Conservation (phyloP, 2,329 filamentous ascomycete genomes). For the Bipolaris gigantea region DNA sequence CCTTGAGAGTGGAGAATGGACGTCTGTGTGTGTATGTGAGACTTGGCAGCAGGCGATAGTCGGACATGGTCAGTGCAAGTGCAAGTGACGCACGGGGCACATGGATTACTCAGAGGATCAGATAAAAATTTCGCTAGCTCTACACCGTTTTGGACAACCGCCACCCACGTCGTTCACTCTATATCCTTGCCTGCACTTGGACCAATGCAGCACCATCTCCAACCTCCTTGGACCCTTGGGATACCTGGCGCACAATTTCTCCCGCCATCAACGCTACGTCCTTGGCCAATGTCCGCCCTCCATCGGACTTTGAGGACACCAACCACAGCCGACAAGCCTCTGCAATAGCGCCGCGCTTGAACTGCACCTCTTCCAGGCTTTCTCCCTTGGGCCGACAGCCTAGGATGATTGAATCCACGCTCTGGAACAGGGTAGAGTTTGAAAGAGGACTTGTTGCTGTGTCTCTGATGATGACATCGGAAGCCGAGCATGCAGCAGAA, state of each 20-base stretch:
- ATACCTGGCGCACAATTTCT: constrained; percentile 34
- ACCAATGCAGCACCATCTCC: constrained; percentile 20
- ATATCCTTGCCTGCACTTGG: constrained; percentile 39
- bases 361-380: constrained; percentile 43
- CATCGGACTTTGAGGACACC: constrained; percentile 37
- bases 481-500: constrained; percentile 26
- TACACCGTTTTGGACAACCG: constrained; percentile 2
- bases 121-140: constrained; percentile 36
- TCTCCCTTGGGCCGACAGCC: constrained; percentile 42
- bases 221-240: constrained; percentile 16
- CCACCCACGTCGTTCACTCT: constrained; percentile 3
- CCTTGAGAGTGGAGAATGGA: constrained; percentile 13
- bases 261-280: constrained; percentile 40
- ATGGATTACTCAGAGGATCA: constrained; percentile 29
- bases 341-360: constrained; percentile 40
- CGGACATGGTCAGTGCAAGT: constrained; percentile 6
- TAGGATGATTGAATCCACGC: constrained; percentile 37
- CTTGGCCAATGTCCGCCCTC: constrained; percentile 41
- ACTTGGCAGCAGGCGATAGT: constrained; percentile 13
- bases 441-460: constrained; percentile 18
- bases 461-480: constrained; percentile 39
- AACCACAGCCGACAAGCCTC: constrained; percentile 38
- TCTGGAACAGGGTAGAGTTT: constrained; percentile 31
- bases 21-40: constrained; percentile 7
- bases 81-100: constrained; percentile 9